phyloP scores from a whole-genome alignment of 2,329 filamentous ascomycete species.

The Ploettnerulaceae sp. region DNA sequence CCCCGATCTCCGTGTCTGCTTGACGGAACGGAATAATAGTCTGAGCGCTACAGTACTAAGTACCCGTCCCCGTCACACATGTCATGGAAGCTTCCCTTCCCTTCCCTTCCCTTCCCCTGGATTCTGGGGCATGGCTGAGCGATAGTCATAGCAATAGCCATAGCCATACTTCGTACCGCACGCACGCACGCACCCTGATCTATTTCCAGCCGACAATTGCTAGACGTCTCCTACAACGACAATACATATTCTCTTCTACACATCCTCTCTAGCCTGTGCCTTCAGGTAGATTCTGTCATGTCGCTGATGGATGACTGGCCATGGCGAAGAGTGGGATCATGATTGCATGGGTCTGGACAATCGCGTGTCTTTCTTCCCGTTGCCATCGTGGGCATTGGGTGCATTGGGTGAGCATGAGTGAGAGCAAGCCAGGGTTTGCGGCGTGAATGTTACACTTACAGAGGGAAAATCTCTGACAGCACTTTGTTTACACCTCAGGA shows the following conservation, averaged over 20 bases:
- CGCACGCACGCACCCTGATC: not conserved
- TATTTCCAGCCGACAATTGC: not conserved
- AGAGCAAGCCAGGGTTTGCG: not conserved
- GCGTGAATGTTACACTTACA: constrained; percentile 1
- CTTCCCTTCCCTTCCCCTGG: too few relatives aligned
- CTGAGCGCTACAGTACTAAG: constrained; percentile 3
- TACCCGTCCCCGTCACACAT: too few relatives aligned
- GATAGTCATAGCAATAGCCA: too few relatives aligned
- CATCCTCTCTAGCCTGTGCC: too few relatives aligned
- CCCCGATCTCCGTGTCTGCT: constrained; percentile 12
- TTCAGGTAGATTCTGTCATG: not conserved
- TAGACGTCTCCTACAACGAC: too few relatives aligned
- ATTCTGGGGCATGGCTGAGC: constrained; percentile 11
- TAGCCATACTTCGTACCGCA: constrained; percentile 7
- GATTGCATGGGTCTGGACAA: not conserved
- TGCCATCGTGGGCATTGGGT: not conserved
- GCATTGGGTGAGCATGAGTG: constrained; percentile 1
- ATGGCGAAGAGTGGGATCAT: not conserved
- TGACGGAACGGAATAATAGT: constrained; percentile 10
- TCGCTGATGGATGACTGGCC: not conserved
- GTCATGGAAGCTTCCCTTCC: constrained; percentile 3
- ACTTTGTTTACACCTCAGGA: not conserved
- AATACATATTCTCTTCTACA: too few relatives aligned
- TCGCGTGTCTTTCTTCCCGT: not conserved
- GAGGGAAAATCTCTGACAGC: not conserved